Base-by-base conservation (phyloP, 1,284 basidiomycete species). In the Thelephora terrestris region DNA sequence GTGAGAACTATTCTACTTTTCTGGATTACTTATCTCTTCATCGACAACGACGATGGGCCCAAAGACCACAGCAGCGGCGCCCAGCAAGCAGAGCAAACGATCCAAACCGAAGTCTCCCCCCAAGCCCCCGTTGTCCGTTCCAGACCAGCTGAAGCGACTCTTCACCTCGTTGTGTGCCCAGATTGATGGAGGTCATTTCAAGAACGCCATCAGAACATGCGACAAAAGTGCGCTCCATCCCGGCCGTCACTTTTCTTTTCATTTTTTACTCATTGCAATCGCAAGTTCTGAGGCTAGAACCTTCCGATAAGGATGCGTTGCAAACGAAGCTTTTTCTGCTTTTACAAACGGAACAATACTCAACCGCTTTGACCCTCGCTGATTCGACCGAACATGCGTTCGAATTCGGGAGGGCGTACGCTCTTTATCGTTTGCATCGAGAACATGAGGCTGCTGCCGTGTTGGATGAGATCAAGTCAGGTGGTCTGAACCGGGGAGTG, bases 151-250 rank as follows among this genome's bases (percentile, higher is more conserved):
- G 47, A 84, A 79, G 57, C 76, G 79, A 39, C 70, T 89, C 46
- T 91, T 90, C 65, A 78, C 76, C 47, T 85, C 86, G 45, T 68
- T 93, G 18, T 81, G 80, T 59, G 84, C 87, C 20, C 90, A 92
- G 61, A 80, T 91, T 57, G 86, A 92, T 55, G 86, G 85, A 29
- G 85, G 83, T 2, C 81, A 89, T 65, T 83, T 86, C 61, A 67
- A 70, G 49, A 90, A 86, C 61, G 87, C 88, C 25, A 74, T 90
- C 61, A 89, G 84, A 75, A 91, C 89, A 52, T 91, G 88, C 71
- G 85, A 89, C 67, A 90, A 89, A 70, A 86, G 90, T 88, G 58
- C 55, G 79, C 75, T 50, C 27, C 5, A 25, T 42, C 39, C n/a
- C 2, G 57, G 53, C 47, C 47, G 37, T 49, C 51, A 52, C 23